Conservation (phyloP, 1,284 basidiomycete genomes). For the Ceratobasidium theobromae region DNA sequence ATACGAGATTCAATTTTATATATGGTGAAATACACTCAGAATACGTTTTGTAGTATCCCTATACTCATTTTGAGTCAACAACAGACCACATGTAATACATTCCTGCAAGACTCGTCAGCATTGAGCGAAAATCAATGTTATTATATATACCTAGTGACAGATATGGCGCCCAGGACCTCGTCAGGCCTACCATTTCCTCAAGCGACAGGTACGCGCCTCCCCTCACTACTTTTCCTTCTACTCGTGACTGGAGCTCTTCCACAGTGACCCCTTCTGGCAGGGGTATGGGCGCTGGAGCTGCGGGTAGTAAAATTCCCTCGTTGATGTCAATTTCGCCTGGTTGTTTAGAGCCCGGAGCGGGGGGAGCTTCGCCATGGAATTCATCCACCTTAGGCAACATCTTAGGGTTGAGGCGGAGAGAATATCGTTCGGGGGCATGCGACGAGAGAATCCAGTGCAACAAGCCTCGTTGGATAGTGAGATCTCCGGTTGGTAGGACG, state of each 20-base stretch:
- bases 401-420: slow-evolving; percentile 20
- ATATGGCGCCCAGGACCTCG: slow-evolving; percentile 77
- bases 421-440: slow-evolving; percentile 57
- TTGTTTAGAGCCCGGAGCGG: too few species aligned
- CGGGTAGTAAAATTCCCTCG: slow-evolving; percentile 35
- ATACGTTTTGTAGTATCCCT: neutral
- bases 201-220: slow-evolving; percentile 68
- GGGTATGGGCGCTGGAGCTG: slow-evolving; percentile 45
- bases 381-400: slow-evolving; percentile 23
- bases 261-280: slow-evolving; percentile 66
- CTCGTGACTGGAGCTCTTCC: slow-evolving; percentile 60
- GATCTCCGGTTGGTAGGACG: slow-evolving; percentile 68
- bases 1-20: neutral
- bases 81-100: neutral
- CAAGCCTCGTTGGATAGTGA: slow-evolving; percentile 57
- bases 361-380: too few species aligned
- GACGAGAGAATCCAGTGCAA: slow-evolving; percentile 72
- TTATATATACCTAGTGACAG: slow-evolving; percentile 65
- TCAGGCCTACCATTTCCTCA: slow-evolving; percentile 78
- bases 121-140: neutral
- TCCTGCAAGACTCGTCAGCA: neutral
- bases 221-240: slow-evolving; percentile 84
- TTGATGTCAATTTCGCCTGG: slow-evolving; percentile 32
- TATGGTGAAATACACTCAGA: neutral
- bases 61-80: too few species aligned